Conservation (phyloP, 306 rosid genomes). For the Datisca glomerata region DNA sequence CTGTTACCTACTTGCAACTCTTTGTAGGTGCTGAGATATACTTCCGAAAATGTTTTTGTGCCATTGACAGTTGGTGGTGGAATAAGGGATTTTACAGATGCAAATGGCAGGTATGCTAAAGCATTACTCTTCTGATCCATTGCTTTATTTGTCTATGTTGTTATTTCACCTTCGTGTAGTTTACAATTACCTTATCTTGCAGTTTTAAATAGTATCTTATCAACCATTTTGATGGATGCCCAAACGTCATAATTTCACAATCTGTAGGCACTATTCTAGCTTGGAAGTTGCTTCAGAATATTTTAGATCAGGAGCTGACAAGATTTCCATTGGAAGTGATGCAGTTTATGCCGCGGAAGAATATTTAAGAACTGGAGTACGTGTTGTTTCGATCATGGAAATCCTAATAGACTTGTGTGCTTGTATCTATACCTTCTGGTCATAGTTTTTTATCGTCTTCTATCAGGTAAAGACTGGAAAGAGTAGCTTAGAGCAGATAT, state of each 20-base stretch:
- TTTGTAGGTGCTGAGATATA: conserved; percentile 62
- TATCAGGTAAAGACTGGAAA: conserved; percentile 70
- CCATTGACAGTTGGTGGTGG: conserved; percentile 99
- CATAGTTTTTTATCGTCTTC: conserved; percentile 13
- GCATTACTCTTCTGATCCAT: too few species aligned
- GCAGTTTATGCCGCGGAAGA: conserved; percentile 97
- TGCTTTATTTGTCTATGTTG: too few species aligned
- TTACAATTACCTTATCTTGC: too few species aligned
- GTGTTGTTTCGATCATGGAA: conserved; percentile 11
- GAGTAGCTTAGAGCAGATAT: conserved; percentile 92
- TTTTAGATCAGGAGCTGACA: conserved; percentile 97
- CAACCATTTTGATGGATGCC: too few species aligned
- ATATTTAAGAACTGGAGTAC: conserved; percentile 75
- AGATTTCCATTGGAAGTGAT: conserved; percentile 95
- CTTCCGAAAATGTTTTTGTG: conserved; percentile 94
- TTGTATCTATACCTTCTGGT: conserved; percentile 15
- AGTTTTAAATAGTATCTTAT: too few species aligned
- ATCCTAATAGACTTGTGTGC: conserved; percentile 3
- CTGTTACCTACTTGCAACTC: conserved; percentile 11
- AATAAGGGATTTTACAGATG: conserved; percentile 89
- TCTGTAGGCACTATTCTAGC: conserved; percentile 80
- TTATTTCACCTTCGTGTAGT: too few species aligned
- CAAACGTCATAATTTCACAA: neutral
- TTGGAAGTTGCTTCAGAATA: conserved; percentile 97
- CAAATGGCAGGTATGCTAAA: conserved; percentile 71